Evolutionary conservation across 768 basidiomycete species (phyloP).

Genomic region (Lactarius hatsudake): DNA sequence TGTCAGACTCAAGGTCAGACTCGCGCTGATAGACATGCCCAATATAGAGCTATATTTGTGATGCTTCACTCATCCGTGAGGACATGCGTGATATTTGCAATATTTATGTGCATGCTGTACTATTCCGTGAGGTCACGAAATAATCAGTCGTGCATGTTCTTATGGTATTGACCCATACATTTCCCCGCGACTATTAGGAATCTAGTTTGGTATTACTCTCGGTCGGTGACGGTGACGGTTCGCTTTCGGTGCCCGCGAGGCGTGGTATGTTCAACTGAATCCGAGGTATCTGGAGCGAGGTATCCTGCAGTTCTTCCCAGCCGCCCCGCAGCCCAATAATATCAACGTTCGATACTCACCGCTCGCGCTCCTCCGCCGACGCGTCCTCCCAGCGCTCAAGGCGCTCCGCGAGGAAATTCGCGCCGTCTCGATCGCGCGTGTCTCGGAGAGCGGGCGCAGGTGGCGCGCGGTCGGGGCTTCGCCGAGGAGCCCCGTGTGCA

Average conservation of each 20-base stretch:
- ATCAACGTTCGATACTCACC: constrained; percentile 48
- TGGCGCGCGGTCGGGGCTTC: constrained; percentile 59
- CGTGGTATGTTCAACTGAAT: constrained; percentile 31
- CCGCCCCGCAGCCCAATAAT: constrained; percentile 62
- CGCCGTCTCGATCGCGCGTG: constrained; percentile 82
- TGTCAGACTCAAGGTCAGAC: too few species aligned
- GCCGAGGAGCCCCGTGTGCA: constrained; percentile 74
- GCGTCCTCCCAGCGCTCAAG: constrained; percentile 43
- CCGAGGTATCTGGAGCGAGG: constrained; percentile 50
- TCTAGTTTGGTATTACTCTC: constrained; percentile 2
- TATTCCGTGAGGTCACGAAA: too few species aligned
- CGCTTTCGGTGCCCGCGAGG: not conserved
- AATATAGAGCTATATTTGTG: too few species aligned
- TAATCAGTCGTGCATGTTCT: too few species aligned
- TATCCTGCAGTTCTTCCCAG: constrained; percentile 62
- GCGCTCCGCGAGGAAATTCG: constrained; percentile 65
- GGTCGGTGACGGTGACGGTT: not conserved
- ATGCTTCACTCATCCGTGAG: too few species aligned
- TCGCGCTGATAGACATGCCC: too few species aligned
- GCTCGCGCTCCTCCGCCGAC: constrained; percentile 42
- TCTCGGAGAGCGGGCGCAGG: constrained; percentile 75
- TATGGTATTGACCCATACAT: too few species aligned
- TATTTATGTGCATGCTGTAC: too few species aligned
- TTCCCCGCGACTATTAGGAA: not conserved
- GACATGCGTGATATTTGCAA: too few species aligned